Evolutionary conservation across 2,329 filamentous ascomycete species (phyloP).

Genomic region (Elsinoe fawcettii): DNA sequence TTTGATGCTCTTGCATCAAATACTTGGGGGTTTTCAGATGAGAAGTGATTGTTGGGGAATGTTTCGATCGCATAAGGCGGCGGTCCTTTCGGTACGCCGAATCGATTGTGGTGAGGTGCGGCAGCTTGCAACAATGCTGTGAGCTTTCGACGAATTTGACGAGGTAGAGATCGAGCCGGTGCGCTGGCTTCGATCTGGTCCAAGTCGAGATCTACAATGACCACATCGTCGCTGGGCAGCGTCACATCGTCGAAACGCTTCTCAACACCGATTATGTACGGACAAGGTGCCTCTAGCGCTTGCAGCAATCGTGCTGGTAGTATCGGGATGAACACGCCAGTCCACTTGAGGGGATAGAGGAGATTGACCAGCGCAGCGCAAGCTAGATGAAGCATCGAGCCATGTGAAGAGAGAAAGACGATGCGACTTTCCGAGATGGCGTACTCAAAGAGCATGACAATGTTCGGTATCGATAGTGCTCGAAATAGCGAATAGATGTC

Average conservation of each 20-base stretch:
- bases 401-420: slow-evolving; percentile 91
- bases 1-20: slow-evolving; percentile 65
- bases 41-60: slow-evolving; percentile 83
- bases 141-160: slow-evolving; percentile 84
- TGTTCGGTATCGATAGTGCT: slow-evolving; percentile 81
- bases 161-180: slow-evolving; percentile 69
- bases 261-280: slow-evolving; percentile 95
- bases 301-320: slow-evolving; percentile 81
- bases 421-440: slow-evolving; percentile 88
- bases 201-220: slow-evolving; percentile 86
- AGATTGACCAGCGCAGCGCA: slow-evolving; percentile 79
- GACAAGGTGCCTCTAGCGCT: slow-evolving; percentile 87
- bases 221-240: slow-evolving; percentile 90
- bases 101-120: slow-evolving; percentile 81
- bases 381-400: slow-evolving; percentile 89
- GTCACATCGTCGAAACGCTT: slow-evolving; percentile 78
- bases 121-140: slow-evolving; percentile 80
- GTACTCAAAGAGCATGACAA: slow-evolving; percentile 88
- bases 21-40: slow-evolving; percentile 73
- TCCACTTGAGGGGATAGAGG: slow-evolving; percentile 86
- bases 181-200: slow-evolving; percentile 81
- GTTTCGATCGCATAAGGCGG: slow-evolving; percentile 90
- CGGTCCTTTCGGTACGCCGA: slow-evolving; percentile 77
- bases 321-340: slow-evolving; percentile 87
- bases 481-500: slow-evolving; percentile 92